phyloP scores from a whole-genome alignment of 2,329 filamentous ascomycete species.

The Apiospora hydei region DNA sequence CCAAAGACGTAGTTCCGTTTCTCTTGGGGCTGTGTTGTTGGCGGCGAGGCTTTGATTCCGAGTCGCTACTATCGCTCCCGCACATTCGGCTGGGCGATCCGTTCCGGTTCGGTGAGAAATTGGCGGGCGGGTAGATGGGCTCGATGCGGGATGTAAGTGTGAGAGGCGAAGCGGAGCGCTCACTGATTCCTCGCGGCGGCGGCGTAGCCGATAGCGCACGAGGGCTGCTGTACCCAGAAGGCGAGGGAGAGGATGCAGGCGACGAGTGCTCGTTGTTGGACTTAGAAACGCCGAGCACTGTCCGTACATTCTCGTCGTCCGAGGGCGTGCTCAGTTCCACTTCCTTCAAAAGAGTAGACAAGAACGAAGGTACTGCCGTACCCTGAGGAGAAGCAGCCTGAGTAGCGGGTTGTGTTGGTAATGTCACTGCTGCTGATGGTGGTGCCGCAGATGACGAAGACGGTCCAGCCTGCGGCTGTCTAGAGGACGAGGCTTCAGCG shows the following conservation, averaged over 20 bases:
- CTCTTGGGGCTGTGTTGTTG: conserved; percentile 37
- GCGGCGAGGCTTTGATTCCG: conserved; percentile 49
- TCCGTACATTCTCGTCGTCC: conserved; percentile 61
- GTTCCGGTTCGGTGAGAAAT: conserved; percentile 46
- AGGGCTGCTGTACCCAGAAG: conserved; percentile 71
- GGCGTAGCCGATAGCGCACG: conserved; percentile 73
- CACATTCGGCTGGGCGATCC: conserved; percentile 28
- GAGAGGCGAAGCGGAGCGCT: conserved; percentile 70
- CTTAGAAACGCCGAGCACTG: conserved; percentile 46
- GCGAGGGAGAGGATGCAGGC: conserved; percentile 70
- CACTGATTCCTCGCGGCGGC: conserved; percentile 66
- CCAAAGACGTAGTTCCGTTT: conserved; percentile 43
- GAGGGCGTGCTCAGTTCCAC: conserved; percentile 73
- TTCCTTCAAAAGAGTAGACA: conserved; percentile 87
- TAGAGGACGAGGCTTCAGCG: conserved; percentile 51
- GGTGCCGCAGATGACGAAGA: conserved; percentile 28
- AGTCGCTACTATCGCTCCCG: conserved; percentile 54
- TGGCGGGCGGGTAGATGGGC: conserved; percentile 76
- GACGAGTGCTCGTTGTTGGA: conserved; percentile 58
- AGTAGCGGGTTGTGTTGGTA: neutral
- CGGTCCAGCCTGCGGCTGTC: conserved; percentile 34
- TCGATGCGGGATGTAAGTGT: conserved; percentile 75
- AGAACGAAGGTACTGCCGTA: conserved; percentile 72
- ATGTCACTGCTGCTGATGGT: conserved; percentile 24
- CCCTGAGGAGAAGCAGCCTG: neutral